These are phyloP conservation scores for Huntiella bhutanensis DNA, from an alignment of 2,329 filamentous ascomycete species.

Conservation along the genomic window DNA sequence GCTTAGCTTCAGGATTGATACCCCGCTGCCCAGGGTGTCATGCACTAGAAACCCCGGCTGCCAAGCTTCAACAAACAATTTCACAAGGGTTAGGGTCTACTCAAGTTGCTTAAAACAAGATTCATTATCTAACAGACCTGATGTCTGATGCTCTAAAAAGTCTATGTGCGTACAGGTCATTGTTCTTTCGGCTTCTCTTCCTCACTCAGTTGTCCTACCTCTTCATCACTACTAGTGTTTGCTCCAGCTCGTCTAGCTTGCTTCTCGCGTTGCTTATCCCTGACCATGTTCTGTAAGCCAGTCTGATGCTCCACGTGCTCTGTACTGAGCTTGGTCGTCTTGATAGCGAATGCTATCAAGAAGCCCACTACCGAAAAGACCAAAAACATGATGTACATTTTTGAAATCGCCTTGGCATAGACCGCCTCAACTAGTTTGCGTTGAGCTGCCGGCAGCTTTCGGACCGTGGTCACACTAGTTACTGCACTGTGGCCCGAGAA, in stretches of 20 bases:
- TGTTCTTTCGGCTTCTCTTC: not conserved
- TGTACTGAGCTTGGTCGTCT: constrained; percentile 31
- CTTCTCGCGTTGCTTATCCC: not conserved
- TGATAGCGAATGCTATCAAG: constrained; percentile 27
- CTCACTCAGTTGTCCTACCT: not conserved
- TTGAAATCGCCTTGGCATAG: constrained; percentile 30
- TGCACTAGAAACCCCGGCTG: too few relatives aligned
- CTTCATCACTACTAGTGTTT: constrained; percentile 1
- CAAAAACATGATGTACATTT: constrained; percentile 40
- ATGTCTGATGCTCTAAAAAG: too few relatives aligned
- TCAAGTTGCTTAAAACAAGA: too few relatives aligned
- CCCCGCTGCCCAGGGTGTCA: too few relatives aligned
- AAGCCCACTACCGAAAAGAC: constrained; percentile 29
- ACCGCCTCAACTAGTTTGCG: constrained; percentile 25
- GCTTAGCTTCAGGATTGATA: too few relatives aligned
- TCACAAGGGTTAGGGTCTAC: too few relatives aligned
- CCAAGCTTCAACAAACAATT: too few relatives aligned
- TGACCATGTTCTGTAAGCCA: constrained; percentile 26
- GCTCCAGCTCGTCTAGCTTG: not conserved
- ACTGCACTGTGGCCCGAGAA: constrained; percentile 42
- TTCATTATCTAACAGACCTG: too few relatives aligned
- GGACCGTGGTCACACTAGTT: constrained; percentile 39
- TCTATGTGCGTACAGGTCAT: too few relatives aligned
- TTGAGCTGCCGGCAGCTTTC: constrained; percentile 28
- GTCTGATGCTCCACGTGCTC: constrained; percentile 40